These are phyloP conservation scores for Torulaspora delbrueckii DNA, from an alignment of 805 yeast species.

Conservation along the genomic window DNA sequence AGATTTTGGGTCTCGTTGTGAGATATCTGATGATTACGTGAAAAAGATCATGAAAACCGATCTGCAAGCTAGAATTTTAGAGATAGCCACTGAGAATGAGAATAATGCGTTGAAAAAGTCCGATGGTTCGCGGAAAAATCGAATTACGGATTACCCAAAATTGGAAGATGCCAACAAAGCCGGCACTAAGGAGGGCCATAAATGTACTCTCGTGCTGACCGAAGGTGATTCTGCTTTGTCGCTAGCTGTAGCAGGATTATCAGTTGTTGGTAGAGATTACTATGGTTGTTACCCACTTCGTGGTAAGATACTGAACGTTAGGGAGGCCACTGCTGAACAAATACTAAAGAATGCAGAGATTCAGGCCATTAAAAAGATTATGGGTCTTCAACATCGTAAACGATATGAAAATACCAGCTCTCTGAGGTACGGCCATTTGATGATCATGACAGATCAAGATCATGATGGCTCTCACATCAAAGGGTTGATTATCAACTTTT, in stretches of 20 bases:
- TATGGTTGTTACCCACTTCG: conserved; percentile 94
- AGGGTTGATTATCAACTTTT: conserved; percentile 87
- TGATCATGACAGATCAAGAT: conserved; percentile 99
- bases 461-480: conserved; percentile 98
- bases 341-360: conserved; percentile 89
- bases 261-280: conserved; percentile 91
- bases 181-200: conserved; percentile 86
- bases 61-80: conserved; percentile 59
- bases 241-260: conserved; percentile 86
- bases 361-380: conserved; percentile 89
- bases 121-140: conserved; percentile 78
- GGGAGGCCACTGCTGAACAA: conserved; percentile 97
- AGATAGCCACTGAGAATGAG: conserved; percentile 83
- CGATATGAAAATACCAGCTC: conserved; percentile 66
- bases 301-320: conserved; percentile 90
- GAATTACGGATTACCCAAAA: conserved; percentile 85
- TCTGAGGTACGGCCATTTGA: conserved; percentile 89
- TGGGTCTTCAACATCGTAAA: conserved; percentile 92
- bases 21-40: conserved; percentile 72
- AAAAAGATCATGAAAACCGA: conserved; percentile 71
- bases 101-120: conserved; percentile 80
- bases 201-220: conserved; percentile 88
- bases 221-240: conserved; percentile 97
- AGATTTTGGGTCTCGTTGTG: conserved; percentile 84
- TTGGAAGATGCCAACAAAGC: conserved; percentile 95